Evolutionary conservation across 768 basidiomycete genomes (phyloP), one percentile per base, ranked within the genome.

Genomic region (Boletus subcaerulescens): DNA sequence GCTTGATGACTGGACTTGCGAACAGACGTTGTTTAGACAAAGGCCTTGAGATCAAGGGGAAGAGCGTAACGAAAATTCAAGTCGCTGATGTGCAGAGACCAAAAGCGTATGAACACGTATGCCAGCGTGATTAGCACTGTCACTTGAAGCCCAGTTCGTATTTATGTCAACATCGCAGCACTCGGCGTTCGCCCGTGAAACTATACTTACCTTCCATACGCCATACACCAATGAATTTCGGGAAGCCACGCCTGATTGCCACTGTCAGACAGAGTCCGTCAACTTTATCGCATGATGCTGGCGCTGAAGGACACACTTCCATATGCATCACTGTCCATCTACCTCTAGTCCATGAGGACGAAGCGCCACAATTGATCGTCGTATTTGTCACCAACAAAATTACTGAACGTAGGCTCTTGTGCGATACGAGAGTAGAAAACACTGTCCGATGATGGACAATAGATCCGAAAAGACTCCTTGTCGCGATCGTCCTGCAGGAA

Each of bases 331-430:
- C 13, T 5, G 10, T 45, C 26, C 24, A 17, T 22, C 13, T n/a
- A 26, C 26, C 29, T 20, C 42, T 38, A 44, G 18, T 14, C 29
- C 32, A 55, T 42, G 13, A 55, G 26, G 15, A 43, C 53, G 35
- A 55, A 50, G 13, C 29, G 53, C 42, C 47, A 55, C 33, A 50
- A 18, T 11, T 55, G 53, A 6, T 55, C 42, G 11, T n/a, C 9
- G 13, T n/a, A 50, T 13, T 45, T 49, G 20, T n/a, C 40, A 8
- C 11, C n/a, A 17, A 20, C 10, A n/a, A 17, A 55, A 42, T 55
- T 55, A 9, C 22, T 41, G 35, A 55, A 55, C 18, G 42, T 50
- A 36, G 48, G 48, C 0, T 49, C 41, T 10, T 14, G 10, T n/a
- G 26, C 29, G 38, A 4, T 13, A 13, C 48, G 53, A 29, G 53